These are phyloP conservation scores for Phytopythium delawarense DNA, from an alignment of 352 stramenopile species.

Conservation along the genomic window DNA sequence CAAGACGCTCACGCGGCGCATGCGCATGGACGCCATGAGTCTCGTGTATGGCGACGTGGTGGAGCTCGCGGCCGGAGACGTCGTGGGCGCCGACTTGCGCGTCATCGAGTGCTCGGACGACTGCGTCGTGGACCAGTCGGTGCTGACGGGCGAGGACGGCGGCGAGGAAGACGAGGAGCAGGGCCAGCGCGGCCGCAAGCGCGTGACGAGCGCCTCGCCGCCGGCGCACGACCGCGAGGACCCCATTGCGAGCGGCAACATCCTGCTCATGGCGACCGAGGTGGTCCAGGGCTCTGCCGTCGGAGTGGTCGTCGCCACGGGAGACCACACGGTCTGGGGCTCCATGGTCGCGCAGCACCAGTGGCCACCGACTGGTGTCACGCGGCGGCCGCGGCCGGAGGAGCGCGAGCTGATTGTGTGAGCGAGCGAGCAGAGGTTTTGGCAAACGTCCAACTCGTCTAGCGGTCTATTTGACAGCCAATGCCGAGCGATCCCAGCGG, in stretches of 20 bases:
- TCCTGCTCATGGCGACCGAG: conserved; percentile 63
- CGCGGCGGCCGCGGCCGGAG: neutral
- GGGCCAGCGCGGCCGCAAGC: conserved; percentile 26
- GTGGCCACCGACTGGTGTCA: conserved; percentile 29
- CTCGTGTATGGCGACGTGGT: conserved; percentile 93
- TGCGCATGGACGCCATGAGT: conserved; percentile 89
- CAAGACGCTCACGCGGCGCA: conserved; percentile 48
- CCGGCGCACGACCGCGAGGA: conserved; percentile 19
- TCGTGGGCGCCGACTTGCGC: conserved; percentile 87
- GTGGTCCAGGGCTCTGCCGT: conserved; percentile 51
- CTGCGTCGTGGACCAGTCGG: conserved; percentile 66
- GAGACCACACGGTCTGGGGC: conserved; percentile 70
- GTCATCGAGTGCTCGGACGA: conserved; percentile 76
- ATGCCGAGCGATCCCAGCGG: neutral
- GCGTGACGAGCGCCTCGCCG: conserved; percentile 20
- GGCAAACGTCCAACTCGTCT: neutral
- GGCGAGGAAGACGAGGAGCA: conserved; percentile 23
- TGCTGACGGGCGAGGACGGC: conserved; percentile 27
- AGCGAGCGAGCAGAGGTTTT: neutral
- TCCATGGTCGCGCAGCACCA: conserved; percentile 49
- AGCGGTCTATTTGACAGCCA: neutral
- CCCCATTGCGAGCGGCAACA: conserved; percentile 51
- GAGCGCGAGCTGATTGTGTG: conserved; percentile 2
- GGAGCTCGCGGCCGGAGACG: conserved; percentile 82
- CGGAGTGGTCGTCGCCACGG: conserved; percentile 68